Percentiles rank a stretch among this genome's conserved stretches.
These are phyloP conservation scores for Aspergillus kassunensis DNA, from an alignment of 495 filamentous ascomycete genomes.

Conservation along the genomic window DNA sequence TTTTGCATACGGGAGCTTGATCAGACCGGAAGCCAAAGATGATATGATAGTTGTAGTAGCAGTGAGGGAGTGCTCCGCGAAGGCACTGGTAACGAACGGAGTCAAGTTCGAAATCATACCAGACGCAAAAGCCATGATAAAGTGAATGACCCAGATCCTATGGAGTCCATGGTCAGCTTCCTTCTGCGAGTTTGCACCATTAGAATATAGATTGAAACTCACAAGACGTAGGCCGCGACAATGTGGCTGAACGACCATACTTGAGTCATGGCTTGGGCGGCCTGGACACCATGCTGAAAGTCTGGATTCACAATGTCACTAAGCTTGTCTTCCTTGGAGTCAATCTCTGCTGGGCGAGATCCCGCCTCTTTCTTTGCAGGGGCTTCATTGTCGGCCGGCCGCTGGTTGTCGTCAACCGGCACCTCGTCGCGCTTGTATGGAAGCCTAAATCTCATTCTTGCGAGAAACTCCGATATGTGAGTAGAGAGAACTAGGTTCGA, in stretches of 20 bases:
- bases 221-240: slow-evolving; percentile 15
- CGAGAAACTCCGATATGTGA: not conserved
- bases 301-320: slow-evolving; percentile 13
- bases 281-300: slow-evolving; percentile 19
- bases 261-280: slow-evolving; percentile 16
- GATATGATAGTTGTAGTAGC: slow-evolving; percentile 31
- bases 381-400: slow-evolving; percentile 1
- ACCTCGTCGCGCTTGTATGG: slow-evolving; percentile 9
- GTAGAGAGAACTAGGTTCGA: not conserved
- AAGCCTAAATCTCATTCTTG: slow-evolving; percentile 10
- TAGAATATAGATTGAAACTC: not conserved
- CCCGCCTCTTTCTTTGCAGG: not conserved
- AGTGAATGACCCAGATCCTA: slow-evolving; percentile 19
- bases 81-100: slow-evolving; percentile 28
- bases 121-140: slow-evolving; percentile 11
- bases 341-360: not conserved
- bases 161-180: not conserved
- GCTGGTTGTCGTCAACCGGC: slow-evolving; percentile 7
- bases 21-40: slow-evolving; percentile 53
- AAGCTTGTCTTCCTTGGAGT: not conserved
- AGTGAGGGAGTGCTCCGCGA: slow-evolving; percentile 28
- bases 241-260: slow-evolving; percentile 17
- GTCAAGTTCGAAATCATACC: slow-evolving; percentile 12
- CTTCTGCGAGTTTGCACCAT: not conserved
- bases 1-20: slow-evolving; percentile 62